Evolutionary conservation across 352 stramenopile genomes (phyloP).

Genomic region (Phytophthora brassicae): DNA sequence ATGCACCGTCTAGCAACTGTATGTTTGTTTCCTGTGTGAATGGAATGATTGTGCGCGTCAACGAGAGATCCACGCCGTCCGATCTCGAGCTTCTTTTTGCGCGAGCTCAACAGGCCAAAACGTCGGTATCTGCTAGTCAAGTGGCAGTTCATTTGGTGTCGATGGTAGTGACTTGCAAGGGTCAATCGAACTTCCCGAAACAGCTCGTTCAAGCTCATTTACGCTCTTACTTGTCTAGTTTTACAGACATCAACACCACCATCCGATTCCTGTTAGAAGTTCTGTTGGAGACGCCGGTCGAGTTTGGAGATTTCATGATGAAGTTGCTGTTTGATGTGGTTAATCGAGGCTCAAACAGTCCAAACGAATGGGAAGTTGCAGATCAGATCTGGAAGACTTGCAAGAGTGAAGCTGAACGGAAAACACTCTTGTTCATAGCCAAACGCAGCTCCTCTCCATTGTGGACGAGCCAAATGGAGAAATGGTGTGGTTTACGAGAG

Average conservation of each 20-base stretch:
- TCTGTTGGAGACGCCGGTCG: conserved; percentile 48
- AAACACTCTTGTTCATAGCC: conserved; percentile 27
- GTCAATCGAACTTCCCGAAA: conserved; percentile 55
- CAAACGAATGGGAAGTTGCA: conserved; percentile 22
- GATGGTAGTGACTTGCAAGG: conserved; percentile 59
- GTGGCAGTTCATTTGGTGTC: conserved; percentile 63
- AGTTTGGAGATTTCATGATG: conserved; percentile 58
- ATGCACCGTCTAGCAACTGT: conserved; percentile 51
- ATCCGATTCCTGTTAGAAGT: conserved; percentile 53
- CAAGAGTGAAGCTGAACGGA: conserved; percentile 34
- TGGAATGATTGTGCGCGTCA: conserved; percentile 56
- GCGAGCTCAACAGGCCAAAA: conserved; percentile 24
- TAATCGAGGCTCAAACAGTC: background rate
- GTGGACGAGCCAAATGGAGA: conserved; percentile 23
- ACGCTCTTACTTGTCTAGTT: conserved; percentile 34
- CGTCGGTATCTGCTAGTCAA: conserved; percentile 22
- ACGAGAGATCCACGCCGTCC: conserved; percentile 57
- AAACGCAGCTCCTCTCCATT: conserved; percentile 24
- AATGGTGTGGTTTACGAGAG: conserved; percentile 24
- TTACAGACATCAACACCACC: conserved; percentile 1
- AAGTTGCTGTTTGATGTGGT: conserved; percentile 38
- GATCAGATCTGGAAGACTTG: conserved; percentile 39
- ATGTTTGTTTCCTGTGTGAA: conserved; percentile 73
- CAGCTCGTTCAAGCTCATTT: conserved; percentile 73
- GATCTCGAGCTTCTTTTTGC: conserved; percentile 40